Evolutionary conservation across 805 yeast species (phyloP), one percentile per base, ranked within the genome.

Genomic region (Metschnikowia kunwiensis): DNA sequence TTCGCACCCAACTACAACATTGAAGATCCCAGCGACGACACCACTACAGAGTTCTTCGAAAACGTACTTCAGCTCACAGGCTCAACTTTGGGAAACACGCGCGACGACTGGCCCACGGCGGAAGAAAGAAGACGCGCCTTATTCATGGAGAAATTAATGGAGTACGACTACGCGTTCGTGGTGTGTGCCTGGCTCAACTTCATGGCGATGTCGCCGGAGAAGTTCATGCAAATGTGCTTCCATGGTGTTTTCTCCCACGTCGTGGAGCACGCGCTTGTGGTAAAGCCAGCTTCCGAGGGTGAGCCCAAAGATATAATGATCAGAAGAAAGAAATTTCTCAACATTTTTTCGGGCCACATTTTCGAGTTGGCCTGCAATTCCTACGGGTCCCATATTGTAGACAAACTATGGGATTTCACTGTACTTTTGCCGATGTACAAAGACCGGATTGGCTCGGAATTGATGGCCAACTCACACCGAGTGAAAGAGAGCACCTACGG

Each of bases 191-290:
- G 85, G 54, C 79, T 77, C 34, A 77, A 80, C 39, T 59, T 84
- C 41, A 57, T 86, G 34, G 72, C 71, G 2, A 57, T 84, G 39
- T 81, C 84, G 10, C 62, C 62, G n/a, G 83, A 77, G 42, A 70
- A 78, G 43, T 59, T 87, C 22, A 49, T 77, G 20, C 82, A 80
- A 51, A 80, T 91, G 84, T 83, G 95, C 51, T 70, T 68, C 49
- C 96, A 91, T 57, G 94, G 96, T 7, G 93, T 88, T 2, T 88
- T 86, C 49, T 86, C 96, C 1, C 96, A 85, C 54, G 88, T 87
- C 29, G 77, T 91, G 24, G 96, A 89, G 54, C 68, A 74, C 40
- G 50, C 68, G 2, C 46, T 68, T 30, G 72, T 77, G 3, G 69
- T 89, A 21, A 46, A 49, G 4, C 68, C 70, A 1, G 61, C 63